phyloP scores from a whole-genome alignment of 441 rosid genomes.

The Populus hybrid region DNA sequence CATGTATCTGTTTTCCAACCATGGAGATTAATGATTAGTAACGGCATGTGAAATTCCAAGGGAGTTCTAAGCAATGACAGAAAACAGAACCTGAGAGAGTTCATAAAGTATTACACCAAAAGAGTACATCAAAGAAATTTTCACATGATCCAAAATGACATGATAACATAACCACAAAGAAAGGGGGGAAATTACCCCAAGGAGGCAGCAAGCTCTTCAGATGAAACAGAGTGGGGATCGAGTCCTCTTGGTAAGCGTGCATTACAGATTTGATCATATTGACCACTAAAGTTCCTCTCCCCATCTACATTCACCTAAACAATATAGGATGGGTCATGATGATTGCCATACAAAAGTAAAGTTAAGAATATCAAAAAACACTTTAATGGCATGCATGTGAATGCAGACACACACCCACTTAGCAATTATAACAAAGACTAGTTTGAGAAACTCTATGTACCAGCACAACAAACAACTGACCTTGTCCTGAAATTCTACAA shows the following conservation, averaged over 20 bases:
- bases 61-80: neutral
- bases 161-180: slow-evolving; percentile 2
- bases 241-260: slow-evolving; percentile 88
- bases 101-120: neutral
- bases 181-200: slow-evolving; percentile 58
- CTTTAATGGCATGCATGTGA: neutral
- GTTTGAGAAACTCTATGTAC: neutral
- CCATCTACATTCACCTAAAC: slow-evolving; percentile 60
- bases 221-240: slow-evolving; percentile 90
- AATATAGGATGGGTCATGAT: slow-evolving; percentile 14
- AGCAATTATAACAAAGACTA: neutral
- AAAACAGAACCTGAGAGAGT: neutral
- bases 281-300: slow-evolving; percentile 47
- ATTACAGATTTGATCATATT: slow-evolving; percentile 70
- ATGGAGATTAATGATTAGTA: slow-evolving; percentile 16
- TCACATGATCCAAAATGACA: neutral
- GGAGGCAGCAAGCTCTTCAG: slow-evolving; percentile 86
- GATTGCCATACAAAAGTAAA: neutral
- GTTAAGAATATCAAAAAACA: neutral
- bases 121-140: slow-evolving; percentile 11
- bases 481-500: neutral
- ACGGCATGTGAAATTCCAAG: slow-evolving; percentile 3
- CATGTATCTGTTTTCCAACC: slow-evolving; percentile 66
- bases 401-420: neutral
- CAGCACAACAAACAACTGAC: neutral